phyloP scores from a whole-genome alignment of 805 yeast species.

The Wilhelminamyces savonicus region DNA sequence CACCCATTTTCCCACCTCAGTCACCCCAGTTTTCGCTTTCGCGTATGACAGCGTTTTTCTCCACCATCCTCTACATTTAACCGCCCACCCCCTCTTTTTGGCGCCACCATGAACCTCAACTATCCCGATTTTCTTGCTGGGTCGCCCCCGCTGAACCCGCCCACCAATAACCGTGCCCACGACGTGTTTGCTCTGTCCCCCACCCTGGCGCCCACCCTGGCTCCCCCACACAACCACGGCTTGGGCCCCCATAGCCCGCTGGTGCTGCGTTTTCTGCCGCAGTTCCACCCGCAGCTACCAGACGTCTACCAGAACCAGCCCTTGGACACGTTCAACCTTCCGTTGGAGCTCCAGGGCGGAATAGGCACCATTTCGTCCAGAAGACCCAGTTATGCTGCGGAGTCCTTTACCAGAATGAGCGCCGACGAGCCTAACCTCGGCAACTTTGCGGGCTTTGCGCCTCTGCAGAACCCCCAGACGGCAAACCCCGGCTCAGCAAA shows the following conservation, averaged over 20 bases:
- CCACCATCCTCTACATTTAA: too few species aligned
- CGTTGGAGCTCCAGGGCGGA: slow-evolving; percentile 60
- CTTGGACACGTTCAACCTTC: slow-evolving; percentile 39
- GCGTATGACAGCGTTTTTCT: too few species aligned
- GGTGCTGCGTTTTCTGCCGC: too few species aligned
- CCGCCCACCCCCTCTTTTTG: too few species aligned
- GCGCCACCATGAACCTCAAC: slow-evolving; percentile 19
- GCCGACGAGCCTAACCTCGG: too few species aligned
- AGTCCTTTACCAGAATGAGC: slow-evolving; percentile 46
- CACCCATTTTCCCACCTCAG: too few species aligned
- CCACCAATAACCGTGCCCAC: slow-evolving; percentile 1
- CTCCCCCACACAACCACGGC: slow-evolving; percentile 5
- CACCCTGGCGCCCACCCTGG: neutral
- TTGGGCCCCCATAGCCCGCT: slow-evolving; percentile 3
- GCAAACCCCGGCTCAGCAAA: neutral
- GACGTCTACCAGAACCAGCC: slow-evolving; percentile 9
- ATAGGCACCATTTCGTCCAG: slow-evolving; percentile 56
- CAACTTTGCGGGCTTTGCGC: too few species aligned
- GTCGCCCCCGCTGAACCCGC: slow-evolving; percentile 2
- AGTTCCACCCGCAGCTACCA: too few species aligned
- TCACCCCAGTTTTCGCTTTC: too few species aligned
- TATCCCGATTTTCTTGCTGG: slow-evolving; percentile 29
- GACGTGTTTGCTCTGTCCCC: too few species aligned
- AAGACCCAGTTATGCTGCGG: slow-evolving; percentile 73
- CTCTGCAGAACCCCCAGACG: too few species aligned